phyloP scores from a whole-genome alignment of 352 stramenopile genomes.

The Globisporangium rhizosaccharum region DNA sequence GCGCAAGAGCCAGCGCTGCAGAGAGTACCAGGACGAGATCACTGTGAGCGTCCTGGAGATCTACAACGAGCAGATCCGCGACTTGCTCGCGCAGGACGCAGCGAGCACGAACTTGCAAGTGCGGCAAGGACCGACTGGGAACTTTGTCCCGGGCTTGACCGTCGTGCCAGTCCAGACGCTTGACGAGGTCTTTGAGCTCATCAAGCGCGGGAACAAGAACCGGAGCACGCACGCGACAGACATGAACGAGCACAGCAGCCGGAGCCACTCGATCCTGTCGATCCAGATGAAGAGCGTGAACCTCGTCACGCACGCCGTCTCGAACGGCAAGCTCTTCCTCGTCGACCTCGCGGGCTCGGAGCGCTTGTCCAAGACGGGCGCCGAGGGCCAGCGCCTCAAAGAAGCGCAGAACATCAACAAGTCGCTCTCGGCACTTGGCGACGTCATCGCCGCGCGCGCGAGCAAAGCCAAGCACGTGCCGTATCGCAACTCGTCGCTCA shows the following conservation, averaged over 20 bases:
- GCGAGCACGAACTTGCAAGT: constrained; percentile 80
- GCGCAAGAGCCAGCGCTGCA: constrained; percentile 51
- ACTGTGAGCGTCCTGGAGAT: constrained; percentile 94
- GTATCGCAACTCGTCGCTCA: constrained; percentile 94
- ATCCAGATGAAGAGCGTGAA: constrained; percentile 83
- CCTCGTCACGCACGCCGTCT: constrained; percentile 63
- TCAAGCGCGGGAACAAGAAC: constrained; percentile 84
- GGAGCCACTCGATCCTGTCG: constrained; percentile 84
- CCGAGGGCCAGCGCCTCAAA: constrained; percentile 81
- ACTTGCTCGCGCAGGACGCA: constrained; percentile 87
- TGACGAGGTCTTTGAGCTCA: constrained; percentile 81
- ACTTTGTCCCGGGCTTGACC: constrained; percentile 80
- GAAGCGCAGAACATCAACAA: constrained; percentile 94
- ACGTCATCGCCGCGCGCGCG: constrained; percentile 92
- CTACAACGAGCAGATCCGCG: constrained; percentile 94
- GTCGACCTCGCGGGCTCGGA: constrained; percentile 90
- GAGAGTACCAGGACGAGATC: constrained; percentile 83
- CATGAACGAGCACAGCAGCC: constrained; percentile 89
- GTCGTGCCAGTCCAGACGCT: constrained; percentile 66
- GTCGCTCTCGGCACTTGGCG: constrained; percentile 93
- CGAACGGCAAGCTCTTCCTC: constrained; percentile 79
- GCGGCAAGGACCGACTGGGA: constrained; percentile 73
- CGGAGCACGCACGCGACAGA: constrained; percentile 80
- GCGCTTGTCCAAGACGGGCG: constrained; percentile 86
- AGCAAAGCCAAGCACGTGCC: constrained; percentile 91